Base-by-base conservation (phyloP, 768 basidiomycete genomes). In the Psilocybe cyanescens region DNA sequence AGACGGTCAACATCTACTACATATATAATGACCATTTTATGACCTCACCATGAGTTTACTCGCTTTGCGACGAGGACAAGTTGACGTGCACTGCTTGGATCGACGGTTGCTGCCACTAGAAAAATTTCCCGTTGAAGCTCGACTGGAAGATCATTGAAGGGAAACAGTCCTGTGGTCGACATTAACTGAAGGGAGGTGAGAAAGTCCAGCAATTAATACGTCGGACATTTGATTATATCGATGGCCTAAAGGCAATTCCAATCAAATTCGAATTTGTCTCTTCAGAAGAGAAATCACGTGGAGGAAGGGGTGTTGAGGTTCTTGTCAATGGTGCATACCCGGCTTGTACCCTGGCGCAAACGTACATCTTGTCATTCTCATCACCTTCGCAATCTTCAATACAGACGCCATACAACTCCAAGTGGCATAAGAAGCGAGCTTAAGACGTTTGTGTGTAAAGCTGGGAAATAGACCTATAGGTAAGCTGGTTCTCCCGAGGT, bases 61-160 rank as follows among this genome's bases (percentile, higher is more conserved):
- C 71, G 68, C 47, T 70, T 73, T 30, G 79, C 77, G 4, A 81
- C 79, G 28, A 75, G 67, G 16, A 72, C 71, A 8, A 81, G 70
- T 17, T 67, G 66, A 45, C 71, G 64, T 2, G 74, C 72, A 45
- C 65, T 71, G 37, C 61, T 62, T 11, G 59, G 69, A 49, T 76
- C 66, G 9, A 67, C 55, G 11, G 61, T 49, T n/a, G 74, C 78
- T 19, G 77, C 73, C 8, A 66, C 64, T 28, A 74, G 64, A 60
- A 81, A 76, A 59, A 80, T 76, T 58, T 76, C 72, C 17, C 76
- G 73, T 59, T 80, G 76, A 9, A 81, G 74, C 56, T 81, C 79
- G 29, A 71, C 61, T 24, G 79, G 79, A 49, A 81, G 76, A 46
- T 69, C 53, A 57, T 64, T 68, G 69, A 77, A 68, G 51, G 64